phyloP scores from a whole-genome alignment of 1,139 yeast species.

The Saccharomycopsis phalli region DNA sequence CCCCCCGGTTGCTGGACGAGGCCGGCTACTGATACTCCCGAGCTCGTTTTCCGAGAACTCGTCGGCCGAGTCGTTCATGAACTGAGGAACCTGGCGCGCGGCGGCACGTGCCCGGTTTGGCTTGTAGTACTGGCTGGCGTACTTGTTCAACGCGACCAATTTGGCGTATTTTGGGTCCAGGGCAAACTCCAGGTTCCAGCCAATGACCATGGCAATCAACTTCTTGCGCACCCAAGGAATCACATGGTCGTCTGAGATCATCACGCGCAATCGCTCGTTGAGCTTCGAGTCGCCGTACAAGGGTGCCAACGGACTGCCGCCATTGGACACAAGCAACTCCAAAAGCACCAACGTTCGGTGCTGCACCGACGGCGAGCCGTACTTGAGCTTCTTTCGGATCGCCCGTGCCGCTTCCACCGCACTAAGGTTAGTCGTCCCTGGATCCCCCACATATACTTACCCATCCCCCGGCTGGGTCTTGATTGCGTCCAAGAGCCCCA shows the following conservation, averaged over 20 bases:
- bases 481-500: constrained; percentile 28
- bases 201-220: constrained; percentile 42
- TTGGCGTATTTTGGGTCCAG: constrained; percentile 44
- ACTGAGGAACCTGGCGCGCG: constrained; percentile 11
- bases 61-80: constrained; percentile 18
- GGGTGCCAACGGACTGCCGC: constrained; percentile 39
- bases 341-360: constrained; percentile 57
- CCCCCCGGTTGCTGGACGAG: constrained; percentile 4
- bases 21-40: constrained; percentile 8
- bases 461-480: constrained; percentile 22
- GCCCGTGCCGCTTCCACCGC: constrained; percentile 86
- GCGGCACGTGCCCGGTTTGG: constrained; percentile 1
- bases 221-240: constrained; percentile 40
- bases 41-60: constrained; percentile 12
- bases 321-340: constrained; percentile 71
- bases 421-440: constrained; percentile 28
- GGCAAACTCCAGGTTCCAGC: constrained; percentile 53
- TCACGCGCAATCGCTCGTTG: constrained; percentile 52
- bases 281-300: constrained; percentile 68
- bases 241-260: constrained; percentile 36
- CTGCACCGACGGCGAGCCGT: constrained; percentile 61
- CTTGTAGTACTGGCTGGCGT: constrained; percentile 8
- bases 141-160: constrained; percentile 40
- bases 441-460: constrained; percentile 12
- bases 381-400: constrained; percentile 76